A percentile compares a stretch with the other conserved stretches of the same genome.
These are phyloP conservation scores for Stachybotrys echinatus DNA, from an alignment of 2,329 filamentous ascomycete genomes.

Conservation along the genomic window DNA sequence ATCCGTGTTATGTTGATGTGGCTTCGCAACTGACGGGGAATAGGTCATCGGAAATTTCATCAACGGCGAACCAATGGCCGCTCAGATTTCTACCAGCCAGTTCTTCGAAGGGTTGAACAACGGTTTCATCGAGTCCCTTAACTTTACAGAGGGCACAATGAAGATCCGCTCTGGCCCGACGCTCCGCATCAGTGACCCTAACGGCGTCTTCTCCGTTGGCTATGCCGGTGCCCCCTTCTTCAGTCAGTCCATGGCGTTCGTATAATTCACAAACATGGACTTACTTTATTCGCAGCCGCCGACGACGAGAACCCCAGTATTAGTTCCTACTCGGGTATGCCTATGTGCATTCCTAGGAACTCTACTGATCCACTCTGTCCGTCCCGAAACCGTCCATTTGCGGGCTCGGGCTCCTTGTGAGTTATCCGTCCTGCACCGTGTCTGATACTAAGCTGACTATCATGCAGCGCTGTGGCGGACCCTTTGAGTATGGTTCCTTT, in stretches of 20 bases:
- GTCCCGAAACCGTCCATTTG: constrained; percentile 24
- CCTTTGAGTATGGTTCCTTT: constrained; percentile 30
- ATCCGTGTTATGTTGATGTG: background rate
- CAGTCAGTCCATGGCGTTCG: constrained; percentile 8
- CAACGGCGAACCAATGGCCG: constrained; percentile 24
- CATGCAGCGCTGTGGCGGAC: constrained; percentile 23
- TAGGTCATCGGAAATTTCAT: constrained; percentile 30
- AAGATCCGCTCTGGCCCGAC: constrained; percentile 25
- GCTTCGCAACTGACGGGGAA: background rate
- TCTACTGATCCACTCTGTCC: constrained; percentile 28
- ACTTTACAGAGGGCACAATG: constrained; percentile 25
- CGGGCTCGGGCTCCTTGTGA: constrained; percentile 24
- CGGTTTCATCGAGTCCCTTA: constrained; percentile 27
- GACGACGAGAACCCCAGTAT: constrained; percentile 44
- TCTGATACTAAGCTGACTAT: background rate
- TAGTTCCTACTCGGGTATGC: constrained; percentile 42
- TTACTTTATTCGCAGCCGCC: constrained; percentile 17
- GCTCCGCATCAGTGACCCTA: constrained; percentile 38
- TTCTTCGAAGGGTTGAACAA: constrained; percentile 29
- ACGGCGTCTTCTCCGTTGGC: constrained; percentile 34
- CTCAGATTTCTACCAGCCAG: constrained; percentile 25
- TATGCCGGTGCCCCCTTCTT: constrained; percentile 33
- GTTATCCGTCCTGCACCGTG: background rate
- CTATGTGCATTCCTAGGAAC: constrained; percentile 45
- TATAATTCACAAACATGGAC: background rate